Base-by-base conservation (phyloP, 2,329 filamentous ascomycete genomes). In the Xylariaceae sp. region DNA sequence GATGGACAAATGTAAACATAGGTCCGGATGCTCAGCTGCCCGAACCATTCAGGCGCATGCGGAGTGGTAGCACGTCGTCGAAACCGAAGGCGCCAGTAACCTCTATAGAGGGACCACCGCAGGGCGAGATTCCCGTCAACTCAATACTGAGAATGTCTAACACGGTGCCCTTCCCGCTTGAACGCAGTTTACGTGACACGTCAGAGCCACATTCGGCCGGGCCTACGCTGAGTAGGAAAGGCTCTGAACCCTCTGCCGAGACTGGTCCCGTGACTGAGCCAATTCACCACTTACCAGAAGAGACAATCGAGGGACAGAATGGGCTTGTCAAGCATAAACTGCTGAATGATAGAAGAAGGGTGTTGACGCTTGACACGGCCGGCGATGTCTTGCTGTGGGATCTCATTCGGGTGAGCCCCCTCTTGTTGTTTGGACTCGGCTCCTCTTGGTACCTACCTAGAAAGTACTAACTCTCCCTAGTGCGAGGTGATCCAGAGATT, bases 341-440 rank as follows among this genome's bases (percentile, higher is more conserved):
- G 67, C 80, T 99, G 62, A 97, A 96, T 73, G 93, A 99, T 72
- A 84, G 93, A 66, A 88, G 90, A 70, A 84, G 92, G 60, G 92
- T 95, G 3, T 78, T 99, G 64, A 99, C 94, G 0, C 78, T 96
- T 55, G 94, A 99, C 73, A 97, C 94, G 2, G 92, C 93, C 1
- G 94, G 94, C 13, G 94, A 99, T 70, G 92, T 97, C 2, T 78
- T 97, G 51, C 77, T 99, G 64, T 99, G 94, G 94, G 94, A 99
- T 79, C 78, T 99, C 45, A 81, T 99, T 51, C 86, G 88, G 78
- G 90, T 92, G 76, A 64, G 78, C 9, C n/a, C n/a, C 13, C 37
- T 18, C 34, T 15, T 34, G 30, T 45, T 42, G 18, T 51, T 55
- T 18, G 2, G 5, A 7, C 52, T 55, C 45, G 37, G 30, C 15